Conservation (phyloP, 2,329 filamentous ascomycete species). For the Colletotrichum tofieldiae region DNA sequence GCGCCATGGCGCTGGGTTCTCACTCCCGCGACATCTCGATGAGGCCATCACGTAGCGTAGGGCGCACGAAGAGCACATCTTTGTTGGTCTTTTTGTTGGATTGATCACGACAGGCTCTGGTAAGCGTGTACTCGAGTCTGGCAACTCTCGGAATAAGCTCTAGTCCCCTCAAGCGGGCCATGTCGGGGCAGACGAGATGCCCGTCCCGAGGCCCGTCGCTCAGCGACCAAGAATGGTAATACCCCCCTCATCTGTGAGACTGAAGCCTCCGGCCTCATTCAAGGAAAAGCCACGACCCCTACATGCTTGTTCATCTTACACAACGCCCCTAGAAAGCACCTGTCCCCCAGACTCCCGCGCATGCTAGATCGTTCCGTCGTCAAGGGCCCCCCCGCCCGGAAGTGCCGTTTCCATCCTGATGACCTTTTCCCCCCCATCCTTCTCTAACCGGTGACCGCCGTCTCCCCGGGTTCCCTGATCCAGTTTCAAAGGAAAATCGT, state of each 20-base stretch:
- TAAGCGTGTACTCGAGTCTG: conserved; percentile 33
- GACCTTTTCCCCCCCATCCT: conserved; percentile 8
- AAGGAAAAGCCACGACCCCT: not conserved
- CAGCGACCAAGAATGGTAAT: conserved; percentile 32
- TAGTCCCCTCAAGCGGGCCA: conserved; percentile 4
- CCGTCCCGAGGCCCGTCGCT: conserved; percentile 17
- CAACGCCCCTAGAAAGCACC: conserved; percentile 24
- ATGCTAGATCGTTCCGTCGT: conserved; percentile 39
- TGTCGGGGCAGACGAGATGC: not conserved
- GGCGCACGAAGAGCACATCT: not conserved
- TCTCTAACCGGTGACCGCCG: conserved; percentile 22
- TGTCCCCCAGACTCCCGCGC: conserved; percentile 24
- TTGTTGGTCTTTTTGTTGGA: not conserved
- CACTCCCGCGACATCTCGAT: not conserved
- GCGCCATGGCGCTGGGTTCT: not conserved
- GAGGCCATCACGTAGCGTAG: not conserved
- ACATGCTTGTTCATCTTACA: conserved; percentile 36
- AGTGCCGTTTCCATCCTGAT: conserved; percentile 28
- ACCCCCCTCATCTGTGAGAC: not conserved
- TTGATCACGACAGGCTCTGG: conserved; percentile 22
- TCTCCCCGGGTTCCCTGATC: not conserved
- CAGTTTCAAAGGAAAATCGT: conserved; percentile 19
- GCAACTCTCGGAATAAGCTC: conserved; percentile 1
- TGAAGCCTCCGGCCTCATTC: not conserved
- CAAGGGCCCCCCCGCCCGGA: conserved; percentile 10